Conservation (phyloP, 2,329 filamentous ascomycete species). For the Paecilomyces dactylethromorphus region DNA sequence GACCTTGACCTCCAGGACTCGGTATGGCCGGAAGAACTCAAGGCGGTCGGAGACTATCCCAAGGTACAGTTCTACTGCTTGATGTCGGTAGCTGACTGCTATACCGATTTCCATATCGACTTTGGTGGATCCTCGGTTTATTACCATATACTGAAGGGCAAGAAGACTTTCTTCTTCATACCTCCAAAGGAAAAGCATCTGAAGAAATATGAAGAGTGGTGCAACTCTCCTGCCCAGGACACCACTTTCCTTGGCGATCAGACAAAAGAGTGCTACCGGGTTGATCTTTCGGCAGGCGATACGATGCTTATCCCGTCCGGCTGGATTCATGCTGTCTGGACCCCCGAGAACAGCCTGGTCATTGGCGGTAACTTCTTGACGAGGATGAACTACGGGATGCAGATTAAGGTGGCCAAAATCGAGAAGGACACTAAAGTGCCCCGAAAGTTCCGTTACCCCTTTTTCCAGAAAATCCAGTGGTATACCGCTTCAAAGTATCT, state of each 20-base stretch:
- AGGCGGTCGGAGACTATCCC: constrained; percentile 51
- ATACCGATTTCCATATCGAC: constrained; percentile 67
- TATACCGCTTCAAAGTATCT: constrained; percentile 59
- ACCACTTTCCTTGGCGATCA: constrained; percentile 59
- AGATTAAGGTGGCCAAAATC: constrained; percentile 59
- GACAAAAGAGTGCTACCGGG: constrained; percentile 60
- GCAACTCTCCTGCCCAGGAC: constrained; percentile 59
- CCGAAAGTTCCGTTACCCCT: constrained; percentile 60
- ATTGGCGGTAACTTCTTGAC: constrained; percentile 67
- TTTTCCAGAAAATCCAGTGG: constrained; percentile 66
- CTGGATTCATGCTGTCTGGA: constrained; percentile 69
- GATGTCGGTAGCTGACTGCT: constrained; percentile 66
- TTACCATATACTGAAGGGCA: constrained; percentile 63
- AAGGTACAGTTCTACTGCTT: constrained; percentile 63
- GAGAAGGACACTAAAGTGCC: constrained; percentile 63
- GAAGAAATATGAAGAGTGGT: constrained; percentile 67
- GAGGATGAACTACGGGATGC: constrained; percentile 58
- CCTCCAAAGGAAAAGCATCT: constrained; percentile 61
- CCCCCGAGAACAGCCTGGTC: constrained; percentile 61
- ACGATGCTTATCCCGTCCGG: constrained; percentile 66
- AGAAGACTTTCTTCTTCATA: constrained; percentile 67
- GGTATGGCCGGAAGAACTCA: constrained; percentile 45
- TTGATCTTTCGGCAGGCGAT: constrained; percentile 60
- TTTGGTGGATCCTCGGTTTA: constrained; percentile 66
- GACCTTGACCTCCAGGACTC: constrained; percentile 52